phyloP scores from a whole-genome alignment of 805 yeast species.

The Kazachstania viticola region DNA sequence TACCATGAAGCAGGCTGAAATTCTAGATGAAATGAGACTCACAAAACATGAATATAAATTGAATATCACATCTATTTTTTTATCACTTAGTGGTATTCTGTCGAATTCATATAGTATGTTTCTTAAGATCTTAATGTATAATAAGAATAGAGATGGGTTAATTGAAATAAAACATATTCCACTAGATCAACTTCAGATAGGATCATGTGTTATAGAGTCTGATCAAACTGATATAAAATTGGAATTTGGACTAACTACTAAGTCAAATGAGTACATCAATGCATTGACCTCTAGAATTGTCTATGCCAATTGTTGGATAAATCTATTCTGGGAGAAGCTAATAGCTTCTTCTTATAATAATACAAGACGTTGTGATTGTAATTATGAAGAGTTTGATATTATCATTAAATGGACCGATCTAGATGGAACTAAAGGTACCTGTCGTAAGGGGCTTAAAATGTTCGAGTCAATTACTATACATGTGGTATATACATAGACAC shows the following conservation, averaged over 20 bases:
- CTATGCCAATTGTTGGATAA: conserved; percentile 32
- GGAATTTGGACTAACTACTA: conserved; percentile 10
- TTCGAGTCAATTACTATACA: conserved; percentile 36
- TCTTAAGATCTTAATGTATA: conserved; percentile 12
- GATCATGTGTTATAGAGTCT: conserved; percentile 1
- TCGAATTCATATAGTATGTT: background rate
- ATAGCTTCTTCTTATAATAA: background rate
- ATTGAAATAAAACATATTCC: too few relatives aligned
- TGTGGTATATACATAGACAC: too few relatives aligned
- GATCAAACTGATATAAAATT: conserved; percentile 16
- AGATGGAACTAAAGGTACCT: conserved; percentile 60
- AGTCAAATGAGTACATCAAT: conserved; percentile 1
- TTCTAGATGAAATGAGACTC: background rate
- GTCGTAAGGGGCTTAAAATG: conserved; percentile 38
- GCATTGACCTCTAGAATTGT: background rate
- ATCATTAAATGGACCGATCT: conserved; percentile 36
- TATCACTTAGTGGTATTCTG: background rate
- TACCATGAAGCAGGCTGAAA: background rate
- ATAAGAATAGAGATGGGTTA: conserved; percentile 8
- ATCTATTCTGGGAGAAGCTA: conserved; percentile 32
- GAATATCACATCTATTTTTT: too few relatives aligned
- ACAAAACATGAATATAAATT: background rate
- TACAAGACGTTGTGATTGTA: background rate
- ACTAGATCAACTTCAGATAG: background rate
- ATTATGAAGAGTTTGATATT: conserved; percentile 5